Conservation (phyloP, 177 flowering plant genomes). For the Tripterygium wilfordii region DNA sequence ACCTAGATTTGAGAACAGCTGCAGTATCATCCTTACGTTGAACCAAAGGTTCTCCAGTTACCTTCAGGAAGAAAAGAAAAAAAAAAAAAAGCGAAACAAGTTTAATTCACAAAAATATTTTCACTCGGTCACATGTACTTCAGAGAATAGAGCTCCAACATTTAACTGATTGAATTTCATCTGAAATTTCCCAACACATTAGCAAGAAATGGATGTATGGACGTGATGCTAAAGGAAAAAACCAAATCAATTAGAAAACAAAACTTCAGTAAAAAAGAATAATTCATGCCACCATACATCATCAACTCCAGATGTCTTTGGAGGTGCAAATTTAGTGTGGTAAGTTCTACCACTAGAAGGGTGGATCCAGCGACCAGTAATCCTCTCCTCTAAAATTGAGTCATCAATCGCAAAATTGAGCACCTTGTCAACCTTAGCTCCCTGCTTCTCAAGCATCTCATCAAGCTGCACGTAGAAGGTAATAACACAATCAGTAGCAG, state of each 20-base stretch:
- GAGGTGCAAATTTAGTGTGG: constrained; percentile 95
- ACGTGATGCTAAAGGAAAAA: too few relatives aligned
- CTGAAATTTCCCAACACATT: too few relatives aligned
- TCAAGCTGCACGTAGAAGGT: constrained; percentile 64
- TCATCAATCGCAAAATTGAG: constrained; percentile 96
- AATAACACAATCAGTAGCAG: too few relatives aligned
- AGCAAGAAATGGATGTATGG: too few relatives aligned
- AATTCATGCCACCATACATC: constrained; percentile 53
- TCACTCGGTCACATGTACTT: too few relatives aligned
- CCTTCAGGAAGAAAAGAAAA: constrained; percentile 18
- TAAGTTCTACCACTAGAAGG: constrained; percentile 91
- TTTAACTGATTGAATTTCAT: too few relatives aligned
- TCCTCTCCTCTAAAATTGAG: constrained; percentile 93
- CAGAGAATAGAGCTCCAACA: too few relatives aligned
- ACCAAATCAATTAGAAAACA: too few relatives aligned
- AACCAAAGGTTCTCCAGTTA: constrained; percentile 44
- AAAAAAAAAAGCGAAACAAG: too few relatives aligned
- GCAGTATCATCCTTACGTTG: constrained; percentile 41
- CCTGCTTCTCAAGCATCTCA: constrained; percentile 87
- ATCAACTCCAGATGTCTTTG: constrained; percentile 81
- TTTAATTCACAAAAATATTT: too few relatives aligned
- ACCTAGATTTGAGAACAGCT: constrained; percentile 55
- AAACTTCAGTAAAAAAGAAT: too few relatives aligned
- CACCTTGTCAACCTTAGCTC: constrained; percentile 85
- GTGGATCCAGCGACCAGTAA: constrained; percentile 98